Evolutionary conservation across 2,329 filamentous ascomycete genomes (phyloP), one percentile per base, ranked within the genome.

Genomic region (Rhinocladiella mackenziei): DNA sequence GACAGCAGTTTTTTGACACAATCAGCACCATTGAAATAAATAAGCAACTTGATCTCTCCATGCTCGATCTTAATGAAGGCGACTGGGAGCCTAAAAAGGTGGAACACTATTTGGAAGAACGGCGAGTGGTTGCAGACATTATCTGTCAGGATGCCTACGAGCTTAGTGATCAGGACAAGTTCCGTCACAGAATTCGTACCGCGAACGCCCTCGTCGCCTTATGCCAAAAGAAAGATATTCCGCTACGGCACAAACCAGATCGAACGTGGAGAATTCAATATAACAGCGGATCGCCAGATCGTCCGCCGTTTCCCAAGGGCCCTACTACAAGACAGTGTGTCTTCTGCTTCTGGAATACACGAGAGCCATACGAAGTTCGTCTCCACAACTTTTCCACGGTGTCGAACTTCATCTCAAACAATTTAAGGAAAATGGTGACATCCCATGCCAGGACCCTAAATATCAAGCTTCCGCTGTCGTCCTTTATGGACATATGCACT

Each of bases 21-120:
- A 52, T 52, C 19, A 19, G 43, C 19, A 50, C 38, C 13, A 2
- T 37, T 5, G 36, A 52, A 43, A 50, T 52, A 13, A 52, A 52
- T n/a, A 50, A 52, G 23, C 26, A 50, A 29, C 49, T 52, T 18
- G 32, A 50, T 43, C 37, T 36, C 22, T 49, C 46, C 2, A 33
- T 52, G 13, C 35, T 52, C 5, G 49, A 50, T 18, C 47, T 39
- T 23, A 22, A 47, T 9, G 25, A 47, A 29, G 44, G 49, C 43
- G 48, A 44, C 41, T 44, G 34, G 23, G 32, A 13, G 41, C 41
- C 41, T 17, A 11, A 44, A 39, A 44, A 38, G 41, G 32, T 44
- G 13, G 41, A 44, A 35, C 34, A 44, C 19, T 34, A 15, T 10
- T 39, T 39, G 25, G 23, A 44, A 35, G 41, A 44, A 25, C 41